Base-by-base conservation (phyloP, 495 filamentous ascomycete species). In the Xylaria cubensis region DNA sequence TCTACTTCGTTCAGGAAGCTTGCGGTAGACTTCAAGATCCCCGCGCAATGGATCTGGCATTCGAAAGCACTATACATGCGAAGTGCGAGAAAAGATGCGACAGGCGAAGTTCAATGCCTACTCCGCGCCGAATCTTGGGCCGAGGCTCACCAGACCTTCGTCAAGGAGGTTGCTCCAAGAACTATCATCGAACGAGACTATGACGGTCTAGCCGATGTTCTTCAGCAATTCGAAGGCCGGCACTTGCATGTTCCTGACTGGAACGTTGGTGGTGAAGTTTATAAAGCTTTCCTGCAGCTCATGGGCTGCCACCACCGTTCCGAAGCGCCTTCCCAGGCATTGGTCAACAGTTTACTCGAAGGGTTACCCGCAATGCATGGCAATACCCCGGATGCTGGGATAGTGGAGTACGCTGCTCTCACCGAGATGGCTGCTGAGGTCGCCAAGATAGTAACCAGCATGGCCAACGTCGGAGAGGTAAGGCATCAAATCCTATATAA, bases 21-120 rank as follows among this genome's bases (percentile, higher is more conserved):
- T 0, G 83, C 86, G 5, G 75, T 84, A 41, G 86, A 87, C 5
- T 87, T 92, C 59, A 85, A 90, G 66, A 85, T 98, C 64, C 92
- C 94, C 4, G 85, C 85, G 46, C 75, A 83, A 32, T 97, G 94
- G 94, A 86, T 98, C 73, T 95, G 91, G 89, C 89, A 93, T 67
- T 93, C 95, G 36, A 94, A 94, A 82, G 96, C 95, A 5, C 84
- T 97, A 9, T 88, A 93, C 76, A 93, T 93, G 71, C 90, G 94
- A 50, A 86, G 90, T 70, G 88, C 85, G 62, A 86, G 88, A 69
- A 84, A 87, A 39, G 88, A 95, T 76, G 82, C 90, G 26, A 82
- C 81, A 24, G 85, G 86, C 56, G 92, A 97, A 77, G 90, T 94
- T 7, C 85, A 90, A 55, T 93, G 89, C 70, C 88, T 97, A 4